Base-by-base conservation (phyloP, 495 filamentous ascomycete species). In the Aspergillus biplanus region DNA sequence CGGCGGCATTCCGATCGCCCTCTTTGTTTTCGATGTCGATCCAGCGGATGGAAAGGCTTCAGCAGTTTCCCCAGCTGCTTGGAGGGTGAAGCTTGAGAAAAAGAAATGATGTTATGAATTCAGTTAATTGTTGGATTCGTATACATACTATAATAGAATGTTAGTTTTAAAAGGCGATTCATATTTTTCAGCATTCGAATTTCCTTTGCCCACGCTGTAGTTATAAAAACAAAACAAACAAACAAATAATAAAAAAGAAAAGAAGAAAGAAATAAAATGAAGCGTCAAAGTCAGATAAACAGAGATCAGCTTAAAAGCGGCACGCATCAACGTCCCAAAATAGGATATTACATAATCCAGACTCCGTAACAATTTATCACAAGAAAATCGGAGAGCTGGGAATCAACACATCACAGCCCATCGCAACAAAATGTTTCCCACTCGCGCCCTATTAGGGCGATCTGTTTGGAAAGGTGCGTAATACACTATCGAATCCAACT, bases 381-480 rank as follows among this genome's bases (percentile, higher is more conserved):
- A 49, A 27, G 33, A 42, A 59, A 50, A 33, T 33, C 52, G 16
- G 16, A 31, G 21, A 50, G 7, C 47, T 37, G 52, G 31, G 49
- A 62, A 33, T 48, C 35, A 61, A 21, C 35, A 32, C 59, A 56
- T n/a, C 50, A 31, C 37, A 52, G 8, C 16, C 8, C 21, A 11
- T 12, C 21, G 15, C 37, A 27, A 47, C 73, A 80, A 70, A 65
- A 91, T 90, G 88, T 78, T 84, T 73, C 77, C 84, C 37, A 89
- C 87, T 52, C 78, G 83, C 58, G 81, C 78, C 62, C 83, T 90
- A 5, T 72, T 85, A 27, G 80, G 78, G 66, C 85, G 89, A n/a
- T 91, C 89, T 49, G 86, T 90, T 58, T 91, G 89, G 89, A 91
- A 91, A 81, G 89, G 88, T 90, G 75, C 59, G 73, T 47, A 31